phyloP scores from a whole-genome alignment of 495 filamentous ascomycete genomes.

The Penicillium lagena region DNA sequence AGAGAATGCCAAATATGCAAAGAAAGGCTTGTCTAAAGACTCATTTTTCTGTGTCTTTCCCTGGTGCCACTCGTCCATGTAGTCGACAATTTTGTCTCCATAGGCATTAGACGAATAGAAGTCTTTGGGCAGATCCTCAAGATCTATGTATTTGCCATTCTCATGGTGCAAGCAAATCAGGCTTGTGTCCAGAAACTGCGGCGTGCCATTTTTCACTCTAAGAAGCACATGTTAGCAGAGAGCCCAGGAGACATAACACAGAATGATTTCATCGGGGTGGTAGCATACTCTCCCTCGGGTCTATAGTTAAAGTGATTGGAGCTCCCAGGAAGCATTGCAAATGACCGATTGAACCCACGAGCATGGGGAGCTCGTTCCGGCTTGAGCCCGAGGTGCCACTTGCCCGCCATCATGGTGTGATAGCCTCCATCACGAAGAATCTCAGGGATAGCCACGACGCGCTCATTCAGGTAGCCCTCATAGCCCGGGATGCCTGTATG shows the following conservation, averaged over 20 bases:
- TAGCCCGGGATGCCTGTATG: constrained; percentile 56
- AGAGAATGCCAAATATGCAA: constrained; percentile 53
- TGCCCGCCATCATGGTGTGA: constrained; percentile 55
- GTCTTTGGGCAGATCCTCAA: constrained; percentile 38
- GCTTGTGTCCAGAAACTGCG: constrained; percentile 39
- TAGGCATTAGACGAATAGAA: constrained; percentile 53
- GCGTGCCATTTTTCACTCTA: constrained; percentile 21
- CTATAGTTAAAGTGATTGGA: constrained; percentile 54
- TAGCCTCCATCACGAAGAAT: constrained; percentile 56
- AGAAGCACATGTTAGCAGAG: too few species aligned
- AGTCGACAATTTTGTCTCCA: constrained; percentile 46
- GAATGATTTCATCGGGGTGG: too few species aligned
- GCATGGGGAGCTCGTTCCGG: constrained; percentile 35
- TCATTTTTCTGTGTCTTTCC: constrained; percentile 23
- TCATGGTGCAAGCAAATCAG: constrained; percentile 51
- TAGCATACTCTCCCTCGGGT: too few species aligned
- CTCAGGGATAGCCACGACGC: constrained; percentile 56
- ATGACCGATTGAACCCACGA: constrained; percentile 38
- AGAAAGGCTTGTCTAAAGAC: constrained; percentile 42
- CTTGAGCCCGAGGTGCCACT: constrained; percentile 47
- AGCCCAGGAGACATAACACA: too few species aligned
- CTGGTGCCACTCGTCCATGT: constrained; percentile 43
- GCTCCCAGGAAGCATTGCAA: constrained; percentile 49
- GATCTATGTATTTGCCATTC: constrained; percentile 47
- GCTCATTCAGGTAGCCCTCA: constrained; percentile 59